phyloP scores from a whole-genome alignment of 371 early-diverging fungal genomes.

The Rhizopus stolonifer region DNA sequence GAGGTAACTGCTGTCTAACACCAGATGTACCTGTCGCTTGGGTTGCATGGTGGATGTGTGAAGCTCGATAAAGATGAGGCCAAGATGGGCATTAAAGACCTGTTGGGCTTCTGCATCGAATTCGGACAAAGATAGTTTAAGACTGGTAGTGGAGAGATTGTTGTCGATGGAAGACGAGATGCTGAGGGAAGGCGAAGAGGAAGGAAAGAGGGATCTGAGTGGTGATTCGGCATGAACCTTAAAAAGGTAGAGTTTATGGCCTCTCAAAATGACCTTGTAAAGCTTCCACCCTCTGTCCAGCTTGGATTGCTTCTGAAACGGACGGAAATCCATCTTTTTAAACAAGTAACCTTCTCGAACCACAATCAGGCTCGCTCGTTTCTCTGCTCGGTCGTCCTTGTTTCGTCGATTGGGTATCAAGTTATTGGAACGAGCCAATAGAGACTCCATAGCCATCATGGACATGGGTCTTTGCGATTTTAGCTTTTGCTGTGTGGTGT shows the following conservation, averaged over 20 bases:
- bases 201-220: conserved; percentile 52
- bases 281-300: conserved; percentile 78
- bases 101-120: conserved; percentile 31
- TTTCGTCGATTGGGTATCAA: neutral
- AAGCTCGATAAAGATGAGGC: conserved; percentile 27
- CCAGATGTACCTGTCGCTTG: conserved; percentile 20
- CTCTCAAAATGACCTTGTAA: conserved; percentile 74
- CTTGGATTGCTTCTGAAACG: conserved; percentile 47
- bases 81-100: conserved; percentile 12
- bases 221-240: conserved; percentile 64
- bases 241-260: conserved; percentile 80
- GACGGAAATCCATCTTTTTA: conserved; percentile 63
- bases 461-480: conserved; percentile 13
- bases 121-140: conserved; percentile 6
- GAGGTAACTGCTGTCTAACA: neutral
- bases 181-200: conserved; percentile 9
- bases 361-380: conserved; percentile 37
- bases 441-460: conserved; percentile 19
- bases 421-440: neutral
- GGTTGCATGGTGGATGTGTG: conserved; percentile 10
- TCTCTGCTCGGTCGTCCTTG: conserved; percentile 11
- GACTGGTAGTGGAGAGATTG: neutral
- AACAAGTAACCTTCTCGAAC: conserved; percentile 64
- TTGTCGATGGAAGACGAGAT: neutral
- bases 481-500: neutral